Base-by-base conservation (phyloP, 495 filamentous ascomycete genomes). In the Xylaria acuta region DNA sequence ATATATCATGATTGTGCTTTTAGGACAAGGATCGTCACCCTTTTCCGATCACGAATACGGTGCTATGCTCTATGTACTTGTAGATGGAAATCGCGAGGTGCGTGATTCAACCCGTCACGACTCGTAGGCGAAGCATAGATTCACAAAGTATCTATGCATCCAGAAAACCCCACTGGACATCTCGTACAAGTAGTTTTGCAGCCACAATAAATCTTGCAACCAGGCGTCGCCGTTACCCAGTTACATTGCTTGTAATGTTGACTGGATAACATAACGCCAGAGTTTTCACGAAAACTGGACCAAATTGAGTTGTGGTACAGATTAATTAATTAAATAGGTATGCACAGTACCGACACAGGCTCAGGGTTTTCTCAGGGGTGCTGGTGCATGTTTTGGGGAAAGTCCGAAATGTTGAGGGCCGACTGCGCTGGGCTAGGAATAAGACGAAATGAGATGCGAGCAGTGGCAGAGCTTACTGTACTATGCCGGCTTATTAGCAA, bases 1-100 rank as follows among this genome's bases (percentile, higher is more conserved):
- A 64, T 65, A 74, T 73, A 73, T 74, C 72, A 78, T 71, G 73
- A 75, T 75, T 74, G 27, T 72, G 70, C 38, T 53, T 72, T 72
- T 47, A 75, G 66, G 34, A 64, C 38, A 43, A 41, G 22, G 22
- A 60, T 60, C 7, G 5, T 5, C 58, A 38, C 11, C 32, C 14
- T 60, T 36, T 22, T 14, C 34, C 34, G 11, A 9, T 36, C 58
- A 36, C 58, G 32, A 12, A 38, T 60, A n/a, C 20, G 9, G 18
- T 14, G 7, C 18, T 20, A 12, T 22, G 25, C 12, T 18, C 27
- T 30, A 54, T 36, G 18, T 27, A 3, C 7, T 6, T 40, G 30
- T 12, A 12, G 22, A 36, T 38, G 1, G 25, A 60, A 22, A 22
- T 5, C 1, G 53, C 27, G 32, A 38, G 20, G 34, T 38, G 3